Evolutionary conservation across 805 yeast genomes (phyloP), one percentile per base, ranked within the genome.

Genomic region (Phaffomyces thermotolerans): DNA sequence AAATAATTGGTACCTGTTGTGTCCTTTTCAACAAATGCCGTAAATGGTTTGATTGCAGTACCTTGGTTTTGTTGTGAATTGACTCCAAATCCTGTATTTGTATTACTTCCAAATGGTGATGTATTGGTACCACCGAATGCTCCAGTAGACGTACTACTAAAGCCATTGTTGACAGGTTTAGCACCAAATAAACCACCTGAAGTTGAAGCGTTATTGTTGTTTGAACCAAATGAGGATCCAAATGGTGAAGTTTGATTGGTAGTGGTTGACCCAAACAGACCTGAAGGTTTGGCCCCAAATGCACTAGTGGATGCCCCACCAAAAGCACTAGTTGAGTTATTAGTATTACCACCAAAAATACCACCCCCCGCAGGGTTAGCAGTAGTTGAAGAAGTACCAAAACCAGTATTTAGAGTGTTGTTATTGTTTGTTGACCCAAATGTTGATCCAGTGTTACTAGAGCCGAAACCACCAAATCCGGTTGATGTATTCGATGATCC

Each of bases 11-110:
- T 67, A 7, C 76, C 74, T 29, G 78, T 75, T 12, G 79, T 68
- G 57, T 90, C 97, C 55, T 83, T 84, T 60, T 91, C 97, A 31
- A 72, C 69, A 51, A 64, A 72, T 8, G 89, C 74, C 41, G 78
- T 70, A 59, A 80, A 90, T 2, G 95, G 91, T 52, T 73, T 78
- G 8, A 72, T 64, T 0, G 81, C 76, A 5, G 96, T 82, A 30
- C 96, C 95, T 50, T 78, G 73, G 64, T 75, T 68, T 23, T 43
- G 46, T 44, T 66, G 48, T 27, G 59, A 64, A 30, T 54, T 47
- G 40, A 57, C 50, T 36, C 53, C 40, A 34, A 52, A 50, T 27
- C 47, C 37, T 30, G 49, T 31, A 12, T 40, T 37, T 2, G 60
- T 34, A 23, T 49, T 43, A 12, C 57, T 24, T 10, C 73, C 72